These are phyloP conservation scores for Tylopilus rubrobrunneus DNA, from an alignment of 768 basidiomycete genomes.

Conservation along the genomic window DNA sequence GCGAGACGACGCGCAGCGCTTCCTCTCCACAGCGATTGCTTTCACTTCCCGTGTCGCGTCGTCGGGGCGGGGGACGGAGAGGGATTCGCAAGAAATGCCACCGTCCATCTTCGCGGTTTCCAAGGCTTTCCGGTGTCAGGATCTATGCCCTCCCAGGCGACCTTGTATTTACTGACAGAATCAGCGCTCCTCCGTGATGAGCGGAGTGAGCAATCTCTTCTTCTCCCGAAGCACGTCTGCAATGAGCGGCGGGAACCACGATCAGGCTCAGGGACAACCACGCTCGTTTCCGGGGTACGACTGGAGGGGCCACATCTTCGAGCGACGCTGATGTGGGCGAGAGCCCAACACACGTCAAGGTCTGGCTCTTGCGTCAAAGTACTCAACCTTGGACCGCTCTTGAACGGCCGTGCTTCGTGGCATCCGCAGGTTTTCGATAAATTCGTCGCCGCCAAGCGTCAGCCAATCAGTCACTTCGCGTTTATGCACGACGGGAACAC, in stretches of 20 bases:
- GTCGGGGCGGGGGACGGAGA: too few relatives aligned
- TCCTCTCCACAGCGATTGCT: constrained; percentile 7
- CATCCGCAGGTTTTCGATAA: too few relatives aligned
- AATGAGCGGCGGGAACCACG: constrained; percentile 24
- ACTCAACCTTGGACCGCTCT: constrained; percentile 18
- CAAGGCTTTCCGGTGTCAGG: too few relatives aligned
- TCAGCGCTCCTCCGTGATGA: constrained; percentile 23
- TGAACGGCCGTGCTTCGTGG: constrained; percentile 1
- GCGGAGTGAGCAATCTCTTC: constrained; percentile 35
- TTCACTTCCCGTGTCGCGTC: too few relatives aligned
- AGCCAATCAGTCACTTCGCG: too few relatives aligned
- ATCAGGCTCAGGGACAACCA: constrained; percentile 1
- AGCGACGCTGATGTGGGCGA: constrained; percentile 1
- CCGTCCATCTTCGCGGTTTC: too few relatives aligned
- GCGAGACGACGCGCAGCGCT: constrained; percentile 8
- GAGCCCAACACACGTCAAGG: constrained; percentile 7
- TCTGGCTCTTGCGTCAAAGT: constrained; percentile 50
- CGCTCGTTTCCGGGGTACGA: constrained; percentile 11
- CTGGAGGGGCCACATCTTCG: neutral
- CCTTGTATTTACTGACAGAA: neutral
- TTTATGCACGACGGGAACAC: too few relatives aligned
- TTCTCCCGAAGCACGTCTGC: constrained; percentile 48
- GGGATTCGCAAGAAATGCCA: too few relatives aligned
- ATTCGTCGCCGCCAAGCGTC: too few relatives aligned
- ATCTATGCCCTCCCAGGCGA: too few relatives aligned